A percentile compares a stretch with the other conserved stretches of the same genome.
Evolutionary conservation across 176 grass and related monocot genomes (phyloP).

Genomic region (Poa pratensis): DNA sequence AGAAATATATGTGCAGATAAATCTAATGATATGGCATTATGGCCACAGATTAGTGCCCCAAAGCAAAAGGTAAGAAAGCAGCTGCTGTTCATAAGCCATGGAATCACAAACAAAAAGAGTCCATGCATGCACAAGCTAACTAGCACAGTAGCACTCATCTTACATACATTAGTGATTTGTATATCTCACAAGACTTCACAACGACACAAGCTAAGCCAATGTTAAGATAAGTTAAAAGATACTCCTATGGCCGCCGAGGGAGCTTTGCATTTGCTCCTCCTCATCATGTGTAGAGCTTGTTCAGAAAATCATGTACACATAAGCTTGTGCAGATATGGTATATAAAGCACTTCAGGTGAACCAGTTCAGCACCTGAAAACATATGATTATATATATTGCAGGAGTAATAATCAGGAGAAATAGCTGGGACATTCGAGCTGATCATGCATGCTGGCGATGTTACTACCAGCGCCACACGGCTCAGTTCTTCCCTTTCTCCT

Average conservation of each 20-base stretch:
- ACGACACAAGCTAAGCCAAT: not conserved
- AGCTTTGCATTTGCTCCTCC: not conserved
- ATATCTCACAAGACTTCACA: too few relatives aligned
- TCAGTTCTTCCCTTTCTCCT: conserved; percentile 4
- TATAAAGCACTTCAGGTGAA: not conserved
- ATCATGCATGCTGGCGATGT: not conserved
- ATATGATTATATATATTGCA: not conserved
- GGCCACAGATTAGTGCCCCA: not conserved
- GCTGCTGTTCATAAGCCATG: conserved; percentile 17
- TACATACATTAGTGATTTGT: not conserved
- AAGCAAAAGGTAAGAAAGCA: not conserved
- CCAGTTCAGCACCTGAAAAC: not conserved
- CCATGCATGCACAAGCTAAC: not conserved
- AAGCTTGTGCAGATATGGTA: not conserved
- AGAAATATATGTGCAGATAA: not conserved
- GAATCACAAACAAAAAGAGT: not conserved
- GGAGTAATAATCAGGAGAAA: not conserved
- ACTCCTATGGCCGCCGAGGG: not conserved
- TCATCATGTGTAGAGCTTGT: not conserved
- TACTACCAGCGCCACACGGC: not conserved
- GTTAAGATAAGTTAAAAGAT: not conserved
- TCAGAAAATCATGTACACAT: not conserved
- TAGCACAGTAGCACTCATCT: not conserved
- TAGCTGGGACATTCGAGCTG: not conserved
- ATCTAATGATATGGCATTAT: not conserved